A percentile compares a stretch with the other conserved stretches of the same genome.
Conservation (phyloP, 805 yeast species). For the Spathaspora boniae region DNA sequence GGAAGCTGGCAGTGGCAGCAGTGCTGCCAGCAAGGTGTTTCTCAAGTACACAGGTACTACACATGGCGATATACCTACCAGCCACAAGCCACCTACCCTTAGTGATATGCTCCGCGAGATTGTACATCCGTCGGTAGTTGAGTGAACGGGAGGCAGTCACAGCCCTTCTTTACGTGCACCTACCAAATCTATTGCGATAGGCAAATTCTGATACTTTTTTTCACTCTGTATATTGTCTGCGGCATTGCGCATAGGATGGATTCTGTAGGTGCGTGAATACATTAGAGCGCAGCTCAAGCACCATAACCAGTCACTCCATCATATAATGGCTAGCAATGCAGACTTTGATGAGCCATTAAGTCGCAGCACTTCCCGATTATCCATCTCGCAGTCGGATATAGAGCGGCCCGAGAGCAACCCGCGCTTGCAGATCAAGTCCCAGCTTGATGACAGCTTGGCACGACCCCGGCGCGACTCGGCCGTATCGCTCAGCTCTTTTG, state of each 20-base stretch:
- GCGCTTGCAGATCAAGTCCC: slow-evolving; percentile 13
- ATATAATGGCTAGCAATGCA: too few relatives aligned
- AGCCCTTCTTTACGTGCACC: too few relatives aligned
- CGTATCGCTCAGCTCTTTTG: slow-evolving; percentile 21
- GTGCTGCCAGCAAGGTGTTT: background rate
- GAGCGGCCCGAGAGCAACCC: slow-evolving; percentile 13
- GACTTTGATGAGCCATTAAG: slow-evolving; percentile 18
- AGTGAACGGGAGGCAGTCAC: too few relatives aligned
- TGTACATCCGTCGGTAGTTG: slow-evolving; percentile 1
- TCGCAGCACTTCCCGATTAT: slow-evolving; percentile 25
- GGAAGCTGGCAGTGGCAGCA: background rate
- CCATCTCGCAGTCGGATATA: slow-evolving; percentile 20
- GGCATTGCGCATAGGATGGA: too few relatives aligned
- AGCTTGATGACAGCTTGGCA: slow-evolving; percentile 2
- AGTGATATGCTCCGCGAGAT: background rate
- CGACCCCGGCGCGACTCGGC: slow-evolving; percentile 20
- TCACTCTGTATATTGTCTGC: too few relatives aligned
- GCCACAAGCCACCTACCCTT: slow-evolving; percentile 1
- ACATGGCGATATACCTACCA: background rate
- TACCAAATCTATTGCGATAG: too few relatives aligned
- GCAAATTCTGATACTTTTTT: too few relatives aligned
- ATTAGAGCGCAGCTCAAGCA: too few relatives aligned
- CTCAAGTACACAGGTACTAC: background rate
- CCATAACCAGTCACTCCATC: too few relatives aligned
- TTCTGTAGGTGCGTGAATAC: too few relatives aligned